These are phyloP conservation scores for Aspergillus sclerotioniger DNA, from an alignment of 495 filamentous ascomycete genomes.

Conservation along the genomic window DNA sequence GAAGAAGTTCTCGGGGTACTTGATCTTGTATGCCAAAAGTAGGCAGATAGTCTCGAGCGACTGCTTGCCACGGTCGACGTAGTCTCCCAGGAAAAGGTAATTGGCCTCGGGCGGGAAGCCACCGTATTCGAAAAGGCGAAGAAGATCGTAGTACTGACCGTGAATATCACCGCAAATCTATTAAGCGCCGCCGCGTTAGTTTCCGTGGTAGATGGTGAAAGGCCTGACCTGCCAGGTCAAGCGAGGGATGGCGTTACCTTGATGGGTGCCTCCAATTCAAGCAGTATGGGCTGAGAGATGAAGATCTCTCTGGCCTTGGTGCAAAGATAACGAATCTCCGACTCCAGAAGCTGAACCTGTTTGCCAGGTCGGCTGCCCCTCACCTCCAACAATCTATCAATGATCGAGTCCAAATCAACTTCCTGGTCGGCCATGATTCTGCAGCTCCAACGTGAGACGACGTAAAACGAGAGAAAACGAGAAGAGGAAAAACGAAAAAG, in stretches of 20 bases:
- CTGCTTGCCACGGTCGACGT: conserved; percentile 98
- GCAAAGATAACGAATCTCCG: conserved; percentile 96
- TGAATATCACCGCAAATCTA: conserved; percentile 99
- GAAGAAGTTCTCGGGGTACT: conserved; percentile 99
- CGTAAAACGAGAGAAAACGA: conserved; percentile 27
- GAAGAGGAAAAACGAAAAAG: conserved; percentile 30
- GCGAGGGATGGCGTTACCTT: conserved; percentile 64
- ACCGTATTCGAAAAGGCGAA: conserved; percentile 97
- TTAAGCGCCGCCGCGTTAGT: conserved; percentile 7
- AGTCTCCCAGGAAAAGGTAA: conserved; percentile 98
- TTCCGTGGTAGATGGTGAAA: not conserved
- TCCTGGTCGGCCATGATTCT: conserved; percentile 92
- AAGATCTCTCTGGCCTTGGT: conserved; percentile 99
- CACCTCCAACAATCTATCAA: conserved; percentile 96
- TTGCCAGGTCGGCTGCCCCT: conserved; percentile 97
- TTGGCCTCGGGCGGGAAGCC: conserved; percentile 98
- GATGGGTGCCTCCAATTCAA: conserved; percentile 97
- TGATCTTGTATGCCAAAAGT: conserved; percentile 98
- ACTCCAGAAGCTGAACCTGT: conserved; percentile 94
- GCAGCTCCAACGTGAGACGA: conserved; percentile 32
- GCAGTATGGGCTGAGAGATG: conserved; percentile 96
- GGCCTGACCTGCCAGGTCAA: conserved; percentile 7
- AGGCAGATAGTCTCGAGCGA: conserved; percentile 99
- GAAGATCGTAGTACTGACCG: conserved; percentile 97
- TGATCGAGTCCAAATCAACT: conserved; percentile 98